A percentile compares a stretch with the other conserved stretches of the same genome.
These are phyloP conservation scores for Poa pratensis DNA, from an alignment of 176 grass and related monocot genomes.

Conservation along the genomic window DNA sequence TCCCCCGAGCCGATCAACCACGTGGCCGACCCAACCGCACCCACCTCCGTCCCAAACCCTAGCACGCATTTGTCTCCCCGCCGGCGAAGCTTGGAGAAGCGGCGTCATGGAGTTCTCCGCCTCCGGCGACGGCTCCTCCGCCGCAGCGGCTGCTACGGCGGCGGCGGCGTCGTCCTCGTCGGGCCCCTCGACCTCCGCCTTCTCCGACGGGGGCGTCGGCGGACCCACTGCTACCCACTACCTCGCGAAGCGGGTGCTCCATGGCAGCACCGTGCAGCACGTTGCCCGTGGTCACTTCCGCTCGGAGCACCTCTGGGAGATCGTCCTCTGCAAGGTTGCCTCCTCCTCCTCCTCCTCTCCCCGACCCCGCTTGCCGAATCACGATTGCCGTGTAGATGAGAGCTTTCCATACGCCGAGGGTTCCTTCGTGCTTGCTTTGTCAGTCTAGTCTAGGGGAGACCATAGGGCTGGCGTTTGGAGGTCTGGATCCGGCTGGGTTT, in stretches of 20 bases:
- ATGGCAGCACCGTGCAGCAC: constrained; percentile 80
- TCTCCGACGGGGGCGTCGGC: neutral
- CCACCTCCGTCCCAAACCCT: constrained; percentile 43
- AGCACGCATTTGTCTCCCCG: constrained; percentile 12
- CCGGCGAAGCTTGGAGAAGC: constrained; percentile 33
- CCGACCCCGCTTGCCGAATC: neutral
- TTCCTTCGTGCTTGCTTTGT: neutral
- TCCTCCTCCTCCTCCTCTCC: neutral
- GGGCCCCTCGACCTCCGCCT: constrained; percentile 33
- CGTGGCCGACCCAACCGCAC: constrained; percentile 17
- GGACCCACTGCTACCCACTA: constrained; percentile 54
- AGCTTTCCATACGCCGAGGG: neutral
- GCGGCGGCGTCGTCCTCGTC: constrained; percentile 37
- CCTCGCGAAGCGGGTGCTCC: constrained; percentile 90
- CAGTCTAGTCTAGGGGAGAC: neutral
- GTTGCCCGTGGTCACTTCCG: constrained; percentile 79
- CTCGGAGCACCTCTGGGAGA: constrained; percentile 56
- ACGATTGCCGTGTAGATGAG: neutral
- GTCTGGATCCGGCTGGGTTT: neutral
- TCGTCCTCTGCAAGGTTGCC: constrained; percentile 89
- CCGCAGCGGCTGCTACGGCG: neutral
- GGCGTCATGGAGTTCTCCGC: constrained; percentile 37
- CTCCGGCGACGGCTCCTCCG: constrained; percentile 39
- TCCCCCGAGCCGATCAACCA: neutral
- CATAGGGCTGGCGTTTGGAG: neutral